A percentile compares a stretch with the other conserved stretches of the same genome.
Conservation (phyloP, 768 basidiomycete genomes). For the Botryobasidium botryosum region DNA sequence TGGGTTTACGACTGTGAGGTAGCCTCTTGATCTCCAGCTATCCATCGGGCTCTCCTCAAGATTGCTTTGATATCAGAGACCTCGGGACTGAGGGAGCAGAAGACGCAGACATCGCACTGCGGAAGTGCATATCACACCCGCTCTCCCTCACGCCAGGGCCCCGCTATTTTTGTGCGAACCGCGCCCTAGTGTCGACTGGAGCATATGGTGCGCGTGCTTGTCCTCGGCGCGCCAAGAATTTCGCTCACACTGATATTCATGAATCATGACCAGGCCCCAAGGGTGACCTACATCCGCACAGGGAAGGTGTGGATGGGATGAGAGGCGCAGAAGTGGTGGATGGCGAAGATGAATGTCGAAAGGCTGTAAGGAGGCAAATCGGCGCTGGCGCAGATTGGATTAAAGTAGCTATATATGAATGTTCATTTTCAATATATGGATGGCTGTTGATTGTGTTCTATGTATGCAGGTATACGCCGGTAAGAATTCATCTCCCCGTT, state of each 20-base stretch:
- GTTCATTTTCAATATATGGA: neutral
- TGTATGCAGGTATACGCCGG: conserved; percentile 34
- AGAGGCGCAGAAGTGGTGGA: conserved; percentile 43
- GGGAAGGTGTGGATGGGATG: conserved; percentile 38
- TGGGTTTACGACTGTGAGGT: conserved; percentile 49
- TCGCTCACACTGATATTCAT: no score
- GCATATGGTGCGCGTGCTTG: conserved; percentile 32
- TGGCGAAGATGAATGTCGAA: conserved; percentile 36
- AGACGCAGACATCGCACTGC: conserved; percentile 41
- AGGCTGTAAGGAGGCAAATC: conserved; percentile 41
- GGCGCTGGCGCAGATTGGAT: conserved; percentile 54
- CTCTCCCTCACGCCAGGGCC: conserved; percentile 41
- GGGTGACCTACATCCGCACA: conserved; percentile 27
- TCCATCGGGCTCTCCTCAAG: neutral
- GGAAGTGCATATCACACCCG: conserved; percentile 34
- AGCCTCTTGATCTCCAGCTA: no score
- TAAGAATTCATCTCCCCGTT: conserved; percentile 14
- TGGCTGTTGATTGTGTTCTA: neutral
- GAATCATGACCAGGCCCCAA: conserved; percentile 31
- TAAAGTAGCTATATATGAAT: conserved; percentile 26
- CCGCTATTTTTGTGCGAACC: conserved; percentile 40
- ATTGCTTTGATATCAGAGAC: conserved; percentile 26
- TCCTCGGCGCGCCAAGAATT: neutral
- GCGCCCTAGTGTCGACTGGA: conserved; percentile 44
- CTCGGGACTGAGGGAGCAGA: conserved; percentile 51